These are phyloP conservation scores for Camellia lanceoleosa DNA, from an alignment of 148 eudicot species.

Conservation along the genomic window DNA sequence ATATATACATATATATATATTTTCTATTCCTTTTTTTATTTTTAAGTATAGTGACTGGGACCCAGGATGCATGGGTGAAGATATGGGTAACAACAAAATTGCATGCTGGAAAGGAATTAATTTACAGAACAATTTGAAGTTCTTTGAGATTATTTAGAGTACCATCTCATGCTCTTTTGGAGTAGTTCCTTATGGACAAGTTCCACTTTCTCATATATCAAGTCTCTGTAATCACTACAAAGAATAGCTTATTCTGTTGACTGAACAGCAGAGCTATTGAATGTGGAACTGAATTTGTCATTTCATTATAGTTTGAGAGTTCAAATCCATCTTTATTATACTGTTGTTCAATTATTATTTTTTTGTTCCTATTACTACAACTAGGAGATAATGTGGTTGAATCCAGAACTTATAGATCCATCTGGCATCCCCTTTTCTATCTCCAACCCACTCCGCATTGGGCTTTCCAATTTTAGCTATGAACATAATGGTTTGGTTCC, in stretches of 20 bases:
- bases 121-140: background rate
- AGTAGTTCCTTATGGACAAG: background rate
- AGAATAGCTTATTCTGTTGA: background rate
- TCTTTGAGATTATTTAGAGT: background rate
- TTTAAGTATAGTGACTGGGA: background rate
- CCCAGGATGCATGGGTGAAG: background rate
- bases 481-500: too few relatives aligned
- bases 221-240: background rate
- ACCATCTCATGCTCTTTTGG: background rate
- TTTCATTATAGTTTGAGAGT: background rate
- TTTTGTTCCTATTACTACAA: background rate
- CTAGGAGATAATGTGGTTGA: background rate
- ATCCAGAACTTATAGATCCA: background rate
- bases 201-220: background rate
- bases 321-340: background rate
- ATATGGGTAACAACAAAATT: background rate
- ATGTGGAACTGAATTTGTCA: background rate
- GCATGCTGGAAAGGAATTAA: background rate
- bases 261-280: background rate
- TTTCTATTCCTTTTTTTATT: background rate
- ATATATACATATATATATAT: too few relatives aligned
- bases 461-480: too few relatives aligned
- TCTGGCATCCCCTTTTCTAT: too few relatives aligned
- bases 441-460: too few relatives aligned
- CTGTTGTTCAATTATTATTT: background rate